Evolutionary conservation across 768 basidiomycete species (phyloP), one percentile per base, ranked within the genome.

Genomic region (Serendipita sp.): DNA sequence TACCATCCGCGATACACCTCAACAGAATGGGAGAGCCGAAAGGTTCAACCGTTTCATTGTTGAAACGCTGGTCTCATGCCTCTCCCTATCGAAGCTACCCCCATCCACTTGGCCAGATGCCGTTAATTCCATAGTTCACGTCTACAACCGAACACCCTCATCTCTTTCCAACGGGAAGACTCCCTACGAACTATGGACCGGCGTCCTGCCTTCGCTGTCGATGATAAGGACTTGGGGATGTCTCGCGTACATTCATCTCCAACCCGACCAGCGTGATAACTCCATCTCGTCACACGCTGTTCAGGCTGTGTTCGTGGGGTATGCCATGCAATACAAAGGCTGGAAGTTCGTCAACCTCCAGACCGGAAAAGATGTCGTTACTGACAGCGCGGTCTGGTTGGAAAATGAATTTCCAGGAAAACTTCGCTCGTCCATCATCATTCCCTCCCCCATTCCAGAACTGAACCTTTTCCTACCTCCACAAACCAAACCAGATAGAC

Each of bases 261-360:
- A 71, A 62, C 73, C 72, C 62, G 71, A 77, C 62, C 66, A 46
- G 46, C 46, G 65, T 13, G n/a, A n/a, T n/a, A n/a, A n/a, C 11
- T 4, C 45, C 29, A 33, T 50, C 16, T 10, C 44, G 44, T 10
- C 15, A 1, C 68, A 72, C 50, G 66, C 67, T 40, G 43, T 65
- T 31, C 72, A 75, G 67, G 76, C 76, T 63, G 64, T 74, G 0
- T 74, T 76, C 40, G 70, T 78, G 60, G 74, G 77, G 1, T 79
- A 77, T 63, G 67, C 70, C 0, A 33, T 63, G 0, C 69, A 70
- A 13, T 71, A 74, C 1, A 76, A 76, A 62, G 73, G 71, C 0
- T 78, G 74, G 64, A 10, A 10, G 8, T 53, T 53, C 52, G 27
- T 53, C 52, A 53, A n/a, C n/a, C n/a, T n/a, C n/a, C n/a, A n/a